Percentiles rank a stretch among this genome's conserved stretches.
Conservation (phyloP, 164 flowering plant species). For the Umbilicus rupestris region DNA sequence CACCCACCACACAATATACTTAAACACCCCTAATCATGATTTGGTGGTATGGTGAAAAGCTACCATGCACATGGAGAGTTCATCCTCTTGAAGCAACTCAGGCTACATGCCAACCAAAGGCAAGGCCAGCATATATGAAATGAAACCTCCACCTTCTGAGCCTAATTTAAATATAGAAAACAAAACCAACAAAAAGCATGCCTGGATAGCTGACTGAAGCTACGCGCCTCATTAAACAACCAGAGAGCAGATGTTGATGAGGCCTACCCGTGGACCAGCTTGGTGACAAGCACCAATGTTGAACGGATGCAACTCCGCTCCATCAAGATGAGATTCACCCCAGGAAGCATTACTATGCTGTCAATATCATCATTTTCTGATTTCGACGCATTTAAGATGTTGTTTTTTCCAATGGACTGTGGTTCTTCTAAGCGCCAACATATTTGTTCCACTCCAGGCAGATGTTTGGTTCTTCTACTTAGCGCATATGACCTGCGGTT, state of each 20-base stretch:
- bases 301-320: constrained; percentile 73
- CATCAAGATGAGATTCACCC: constrained; percentile 88
- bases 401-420: constrained; percentile 19
- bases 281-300: constrained; percentile 92
- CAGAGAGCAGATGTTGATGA: constrained; percentile 52
- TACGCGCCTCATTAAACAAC: constrained; percentile 27
- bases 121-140: too few relatives aligned
- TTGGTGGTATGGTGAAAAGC: neutral
- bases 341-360: constrained; percentile 64
- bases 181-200: neutral
- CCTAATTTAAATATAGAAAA: too few relatives aligned
- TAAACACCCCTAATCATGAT: neutral
- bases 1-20: neutral
- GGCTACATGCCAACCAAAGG: too few relatives aligned
- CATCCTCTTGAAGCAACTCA: neutral
- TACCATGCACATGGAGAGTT: constrained; percentile 1
- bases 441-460: too few relatives aligned
- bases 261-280: constrained; percentile 93
- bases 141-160: too few relatives aligned
- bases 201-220: constrained; percentile 12
- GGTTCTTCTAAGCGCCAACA: too few relatives aligned
- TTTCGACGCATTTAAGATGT: too few relatives aligned
- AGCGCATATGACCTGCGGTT: constrained; percentile 76
- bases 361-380: constrained; percentile 67
- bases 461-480: constrained; percentile 47